These are phyloP conservation scores for Austroboletus eburneus DNA, from an alignment of 768 basidiomycete species.

Conservation along the genomic window DNA sequence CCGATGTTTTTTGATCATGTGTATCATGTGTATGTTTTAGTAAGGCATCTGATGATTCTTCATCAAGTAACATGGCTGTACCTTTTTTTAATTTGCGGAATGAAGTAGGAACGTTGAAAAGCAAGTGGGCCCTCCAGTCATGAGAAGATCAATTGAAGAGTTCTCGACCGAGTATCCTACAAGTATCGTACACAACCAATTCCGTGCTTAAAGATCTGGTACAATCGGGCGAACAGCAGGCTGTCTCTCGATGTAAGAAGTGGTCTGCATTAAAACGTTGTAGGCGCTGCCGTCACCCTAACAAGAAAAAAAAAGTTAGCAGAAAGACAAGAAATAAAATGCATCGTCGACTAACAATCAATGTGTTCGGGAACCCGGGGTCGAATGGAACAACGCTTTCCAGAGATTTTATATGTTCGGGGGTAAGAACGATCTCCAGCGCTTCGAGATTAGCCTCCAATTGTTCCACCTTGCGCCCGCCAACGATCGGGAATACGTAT, in stretches of 20 bases:
- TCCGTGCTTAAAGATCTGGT: constrained; percentile 2
- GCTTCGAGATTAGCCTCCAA: constrained; percentile 47
- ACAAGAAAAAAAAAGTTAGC: not conserved
- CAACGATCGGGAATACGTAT: too few species aligned
- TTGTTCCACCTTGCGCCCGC: too few species aligned
- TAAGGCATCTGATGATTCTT: too few species aligned
- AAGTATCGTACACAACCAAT: too few species aligned
- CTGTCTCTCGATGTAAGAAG: constrained; percentile 21
- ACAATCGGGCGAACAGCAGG: constrained; percentile 5
- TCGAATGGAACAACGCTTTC: constrained; percentile 36
- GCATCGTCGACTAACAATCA: constrained; percentile 28
- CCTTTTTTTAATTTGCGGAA: not conserved
- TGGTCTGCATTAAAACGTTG: constrained; percentile 2
- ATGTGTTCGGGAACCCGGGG: constrained; percentile 34
- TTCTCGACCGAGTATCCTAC: too few species aligned
- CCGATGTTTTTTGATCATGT: not conserved
- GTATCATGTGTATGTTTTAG: not conserved
- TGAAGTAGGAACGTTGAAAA: too few species aligned
- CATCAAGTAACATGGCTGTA: not conserved
- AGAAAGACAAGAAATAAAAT: not conserved
- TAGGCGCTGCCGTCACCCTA: constrained; percentile 15
- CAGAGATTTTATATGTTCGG: constrained; percentile 36
- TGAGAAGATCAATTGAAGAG: too few species aligned
- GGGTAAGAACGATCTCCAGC: constrained; percentile 36
- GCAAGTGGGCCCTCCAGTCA: too few species aligned